Percentiles rank a stretch among this genome's conserved stretches.
Evolutionary conservation across 192 early-diverging fungal species (phyloP).

Genomic region (Thamnidium elegans): DNA sequence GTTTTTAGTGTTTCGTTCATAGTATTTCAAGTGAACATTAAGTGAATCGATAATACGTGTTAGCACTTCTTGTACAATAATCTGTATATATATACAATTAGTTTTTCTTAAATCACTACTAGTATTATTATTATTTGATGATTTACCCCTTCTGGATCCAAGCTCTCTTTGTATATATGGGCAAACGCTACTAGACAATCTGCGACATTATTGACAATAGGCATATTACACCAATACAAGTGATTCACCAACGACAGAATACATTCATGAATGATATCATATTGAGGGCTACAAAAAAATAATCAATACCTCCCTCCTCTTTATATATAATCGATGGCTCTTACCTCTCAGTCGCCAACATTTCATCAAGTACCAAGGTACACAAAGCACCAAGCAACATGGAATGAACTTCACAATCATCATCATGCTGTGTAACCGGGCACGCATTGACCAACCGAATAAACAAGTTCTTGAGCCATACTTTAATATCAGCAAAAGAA

Average conservation of each 20-base stretch:
- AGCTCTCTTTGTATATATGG: conserved; percentile 48
- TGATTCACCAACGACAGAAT: conserved; percentile 64
- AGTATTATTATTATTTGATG: neutral
- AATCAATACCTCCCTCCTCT: neutral
- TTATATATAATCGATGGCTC: neutral
- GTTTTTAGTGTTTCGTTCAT: conserved; percentile 35
- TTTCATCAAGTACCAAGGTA: conserved; percentile 37
- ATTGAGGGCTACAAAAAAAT: conserved; percentile 34
- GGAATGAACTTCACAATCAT: conserved; percentile 36
- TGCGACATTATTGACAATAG: conserved; percentile 58
- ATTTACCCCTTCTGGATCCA: conserved; percentile 56
- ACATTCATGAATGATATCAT: conserved; percentile 53
- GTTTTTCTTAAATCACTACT: neutral
- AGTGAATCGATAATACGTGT: conserved; percentile 66
- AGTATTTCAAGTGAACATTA: conserved; percentile 61
- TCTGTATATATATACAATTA: conserved; percentile 25
- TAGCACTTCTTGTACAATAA: conserved; percentile 56
- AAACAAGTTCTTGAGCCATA: conserved; percentile 33
- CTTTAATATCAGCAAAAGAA: conserved; percentile 28
- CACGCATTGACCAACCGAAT: conserved; percentile 25
- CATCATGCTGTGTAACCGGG: conserved; percentile 4
- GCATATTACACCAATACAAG: conserved; percentile 56
- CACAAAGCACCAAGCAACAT: conserved; percentile 40
- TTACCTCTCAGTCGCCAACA: conserved; percentile 27
- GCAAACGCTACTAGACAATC: conserved; percentile 66